Evolutionary conservation across 2,329 filamentous ascomycete species (phyloP), one percentile per base, ranked within the genome.

Genomic region (Chaetomium sp.): DNA sequence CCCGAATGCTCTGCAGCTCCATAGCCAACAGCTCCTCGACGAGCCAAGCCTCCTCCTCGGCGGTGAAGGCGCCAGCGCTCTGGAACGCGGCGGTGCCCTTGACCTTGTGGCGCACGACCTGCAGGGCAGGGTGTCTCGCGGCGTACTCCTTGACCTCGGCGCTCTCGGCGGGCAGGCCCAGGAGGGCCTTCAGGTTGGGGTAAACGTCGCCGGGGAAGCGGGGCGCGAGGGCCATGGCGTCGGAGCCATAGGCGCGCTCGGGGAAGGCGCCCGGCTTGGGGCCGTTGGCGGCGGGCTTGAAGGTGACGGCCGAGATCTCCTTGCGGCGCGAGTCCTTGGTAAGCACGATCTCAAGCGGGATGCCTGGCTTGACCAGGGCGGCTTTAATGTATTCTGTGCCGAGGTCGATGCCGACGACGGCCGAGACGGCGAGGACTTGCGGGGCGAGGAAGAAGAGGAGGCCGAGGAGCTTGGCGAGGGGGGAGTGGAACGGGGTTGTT

Each of bases 341-440:
- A 63, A 97, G 85, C 76, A 99, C 94, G 70, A 99, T 98, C 71
- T 99, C 95, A 75, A 99, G 91, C 12, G 95, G 95, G 60, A 96
- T 94, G 67, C 95, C 95, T 2, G 95, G 95, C 80, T 98, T 98
- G 67, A 99, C 94, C 50, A 99, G 86, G 16, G 91, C 89, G 31
- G 94, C 94, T 82, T 98, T 99, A 81, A 99, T 91, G 80, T 96
- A 97, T 77, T 97, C 92, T 63, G 95, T 97, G 71, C 95, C 95
- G 62, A 99, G 84, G 78, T 99, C 95, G 73, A 99, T 86, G 68
- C 95, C 95, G 25, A 99, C 82, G 21, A 98, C 93, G 60, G 92
- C 92, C 9, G 92, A 81, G 57, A 80, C 79, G 29, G 84, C 85
- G 50, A 83, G 79, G 50, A 82, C 83, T 69, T 85, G 78, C 54